phyloP scores from a whole-genome alignment of 2,329 filamentous ascomycete species.

The Aspergillus uvarum region DNA sequence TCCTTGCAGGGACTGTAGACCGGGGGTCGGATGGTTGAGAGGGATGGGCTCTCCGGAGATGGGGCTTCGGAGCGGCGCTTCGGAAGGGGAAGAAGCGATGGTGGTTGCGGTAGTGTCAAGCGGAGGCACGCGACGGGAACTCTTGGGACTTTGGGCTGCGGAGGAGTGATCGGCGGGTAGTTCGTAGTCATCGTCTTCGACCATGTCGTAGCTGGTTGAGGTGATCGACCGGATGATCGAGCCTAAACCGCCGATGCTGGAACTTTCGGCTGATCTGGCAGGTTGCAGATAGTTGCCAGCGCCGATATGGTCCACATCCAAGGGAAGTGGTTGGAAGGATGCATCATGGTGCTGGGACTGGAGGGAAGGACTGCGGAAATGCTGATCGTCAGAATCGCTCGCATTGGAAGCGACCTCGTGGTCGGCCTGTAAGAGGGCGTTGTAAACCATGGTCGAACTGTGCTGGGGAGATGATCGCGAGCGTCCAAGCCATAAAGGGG shows the following conservation, averaged over 20 bases:
- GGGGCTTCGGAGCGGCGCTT: constrained; percentile 39
- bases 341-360: constrained; percentile 18
- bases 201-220: constrained; percentile 45
- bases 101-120: constrained; percentile 23
- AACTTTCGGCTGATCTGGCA: constrained; percentile 29
- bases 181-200: constrained; percentile 50
- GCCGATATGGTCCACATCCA: constrained; percentile 34
- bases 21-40: constrained; percentile 50
- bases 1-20: constrained; percentile 51
- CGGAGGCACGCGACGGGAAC: constrained; percentile 29
- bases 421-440: constrained; percentile 44
- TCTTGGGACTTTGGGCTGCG: constrained; percentile 22
- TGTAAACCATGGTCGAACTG: constrained; percentile 42
- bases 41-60: constrained; percentile 43
- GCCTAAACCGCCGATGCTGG: constrained; percentile 26
- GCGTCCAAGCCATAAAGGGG: constrained; percentile 16
- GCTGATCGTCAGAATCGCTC: constrained; percentile 30
- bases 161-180: constrained; percentile 28
- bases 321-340: constrained; percentile 32
- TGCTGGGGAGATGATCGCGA: constrained; percentile 2
- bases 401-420: constrained; percentile 39
- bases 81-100: constrained; percentile 23
- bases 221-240: constrained; percentile 41
- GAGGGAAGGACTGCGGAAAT: constrained; percentile 34
- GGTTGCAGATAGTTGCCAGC: constrained; percentile 28